Evolutionary conservation across 1,139 yeast species (phyloP).

Genomic region (Pichia sp.): DNA sequence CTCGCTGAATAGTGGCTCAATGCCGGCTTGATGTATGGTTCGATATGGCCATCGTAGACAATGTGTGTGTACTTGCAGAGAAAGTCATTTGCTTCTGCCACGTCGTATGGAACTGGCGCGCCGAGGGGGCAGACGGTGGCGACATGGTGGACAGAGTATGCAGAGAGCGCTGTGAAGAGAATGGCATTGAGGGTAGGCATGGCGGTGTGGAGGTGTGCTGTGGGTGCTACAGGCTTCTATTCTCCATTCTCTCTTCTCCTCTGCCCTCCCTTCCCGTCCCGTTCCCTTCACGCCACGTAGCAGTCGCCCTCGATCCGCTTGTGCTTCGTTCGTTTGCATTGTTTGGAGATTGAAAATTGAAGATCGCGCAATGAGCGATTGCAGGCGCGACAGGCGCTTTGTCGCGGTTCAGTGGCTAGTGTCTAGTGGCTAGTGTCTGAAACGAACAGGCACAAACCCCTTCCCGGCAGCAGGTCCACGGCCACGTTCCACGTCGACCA

Average conservation of each 20-base stretch:
- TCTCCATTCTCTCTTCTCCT: too few relatives aligned
- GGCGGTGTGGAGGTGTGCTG: neutral
- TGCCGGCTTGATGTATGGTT: conserved; percentile 17
- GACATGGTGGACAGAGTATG: conserved; percentile 4
- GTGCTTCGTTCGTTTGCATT: too few relatives aligned
- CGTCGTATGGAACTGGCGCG: conserved; percentile 5
- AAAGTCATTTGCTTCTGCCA: conserved; percentile 3
- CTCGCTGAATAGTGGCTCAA: conserved; percentile 15
- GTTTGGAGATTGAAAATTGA: too few relatives aligned
- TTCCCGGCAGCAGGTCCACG: too few relatives aligned
- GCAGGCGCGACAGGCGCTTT: too few relatives aligned
- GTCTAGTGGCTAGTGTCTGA: too few relatives aligned
- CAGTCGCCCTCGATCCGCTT: too few relatives aligned
- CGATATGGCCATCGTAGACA: conserved; percentile 10
- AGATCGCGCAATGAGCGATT: too few relatives aligned
- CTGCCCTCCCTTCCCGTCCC: neutral
- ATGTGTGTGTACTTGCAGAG: conserved; percentile 21
- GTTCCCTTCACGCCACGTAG: neutral
- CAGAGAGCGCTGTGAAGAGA: neutral
- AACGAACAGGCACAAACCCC: too few relatives aligned
- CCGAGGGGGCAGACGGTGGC: conserved; percentile 11
- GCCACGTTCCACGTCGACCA: conserved; percentile 84
- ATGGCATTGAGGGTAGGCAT: neutral
- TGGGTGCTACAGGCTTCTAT: too few relatives aligned
- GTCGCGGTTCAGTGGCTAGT: too few relatives aligned